phyloP scores from a whole-genome alignment of 23 red algal genomes.

The Pyropia haitanensis region DNA sequence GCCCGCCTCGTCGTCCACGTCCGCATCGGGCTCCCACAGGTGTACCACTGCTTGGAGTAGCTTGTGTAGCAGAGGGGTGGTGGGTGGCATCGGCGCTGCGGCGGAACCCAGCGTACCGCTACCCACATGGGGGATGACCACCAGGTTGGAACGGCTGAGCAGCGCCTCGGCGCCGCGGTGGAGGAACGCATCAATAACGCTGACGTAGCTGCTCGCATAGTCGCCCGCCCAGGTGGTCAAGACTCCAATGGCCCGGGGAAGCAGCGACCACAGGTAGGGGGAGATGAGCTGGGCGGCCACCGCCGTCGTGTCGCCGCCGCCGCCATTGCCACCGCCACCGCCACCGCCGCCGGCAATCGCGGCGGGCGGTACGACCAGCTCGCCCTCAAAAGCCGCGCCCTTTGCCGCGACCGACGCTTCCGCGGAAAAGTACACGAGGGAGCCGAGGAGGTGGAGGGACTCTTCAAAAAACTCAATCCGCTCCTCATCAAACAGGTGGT shows the following conservation, averaged over 20 bases:
- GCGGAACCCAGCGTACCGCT: conserved; percentile 4
- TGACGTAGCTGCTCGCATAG: conserved; percentile 13
- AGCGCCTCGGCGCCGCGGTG: conserved; percentile 1
- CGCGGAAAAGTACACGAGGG: conserved; percentile 29
- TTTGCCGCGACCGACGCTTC: conserved; percentile 1
- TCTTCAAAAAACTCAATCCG: conserved; percentile 81
- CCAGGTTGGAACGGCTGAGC: not conserved
- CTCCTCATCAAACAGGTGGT: conserved; percentile 63
- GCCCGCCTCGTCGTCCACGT: not conserved
- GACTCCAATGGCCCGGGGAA: conserved; percentile 10
- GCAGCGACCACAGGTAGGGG: conserved; percentile 19
- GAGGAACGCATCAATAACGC: conserved; percentile 14
- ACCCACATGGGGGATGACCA: not conserved
- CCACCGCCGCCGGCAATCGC: not conserved
- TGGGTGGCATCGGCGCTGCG: not conserved
- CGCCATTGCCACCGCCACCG: not conserved
- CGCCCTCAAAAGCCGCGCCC: conserved; percentile 1
- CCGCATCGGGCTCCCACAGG: conserved; percentile 6
- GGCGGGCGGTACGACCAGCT: not conserved
- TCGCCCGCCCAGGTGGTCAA: conserved; percentile 22
- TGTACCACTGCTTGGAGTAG: not conserved
- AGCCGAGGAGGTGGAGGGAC: conserved; percentile 40
- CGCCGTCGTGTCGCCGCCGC: not conserved
- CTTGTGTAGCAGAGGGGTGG: conserved; percentile 10
- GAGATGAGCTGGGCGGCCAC: not conserved